Conservation (phyloP, 495 filamentous ascomycete genomes). For the Podospora comata region DNA sequence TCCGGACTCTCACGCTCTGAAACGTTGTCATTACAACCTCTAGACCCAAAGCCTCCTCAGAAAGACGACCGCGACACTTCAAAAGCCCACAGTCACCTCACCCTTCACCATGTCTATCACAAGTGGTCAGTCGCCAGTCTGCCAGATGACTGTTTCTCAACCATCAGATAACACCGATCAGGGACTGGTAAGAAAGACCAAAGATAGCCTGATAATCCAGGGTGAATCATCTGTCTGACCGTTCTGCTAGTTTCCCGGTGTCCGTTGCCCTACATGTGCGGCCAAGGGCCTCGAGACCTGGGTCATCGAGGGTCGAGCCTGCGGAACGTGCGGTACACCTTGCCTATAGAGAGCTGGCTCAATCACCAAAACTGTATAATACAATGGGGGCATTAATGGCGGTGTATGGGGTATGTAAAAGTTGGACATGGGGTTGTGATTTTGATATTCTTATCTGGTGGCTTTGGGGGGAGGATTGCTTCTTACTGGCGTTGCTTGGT, state of each 20-base stretch:
- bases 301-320: constrained; percentile 41
- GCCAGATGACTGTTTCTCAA: neutral
- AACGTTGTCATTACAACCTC: neutral
- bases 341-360: constrained; percentile 16
- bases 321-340: constrained; percentile 35
- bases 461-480: neutral
- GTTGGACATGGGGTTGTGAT: neutral
- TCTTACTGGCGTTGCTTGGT: neutral
- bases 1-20: neutral
- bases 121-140: neutral
- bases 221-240: neutral
- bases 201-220: neutral
- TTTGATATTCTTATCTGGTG: neutral
- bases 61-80: neutral
- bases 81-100: neutral
- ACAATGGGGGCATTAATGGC: neutral
- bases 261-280: constrained; percentile 40
- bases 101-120: neutral
- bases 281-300: constrained; percentile 39
- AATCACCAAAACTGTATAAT: neutral
- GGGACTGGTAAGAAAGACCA: neutral
- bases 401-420: neutral
- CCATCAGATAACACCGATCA: neutral
- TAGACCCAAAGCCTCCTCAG: neutral
- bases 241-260: constrained; percentile 24